Evolutionary conservation across 148 eudicot species (phyloP).

Genomic region (Selenicereus undatus): DNA sequence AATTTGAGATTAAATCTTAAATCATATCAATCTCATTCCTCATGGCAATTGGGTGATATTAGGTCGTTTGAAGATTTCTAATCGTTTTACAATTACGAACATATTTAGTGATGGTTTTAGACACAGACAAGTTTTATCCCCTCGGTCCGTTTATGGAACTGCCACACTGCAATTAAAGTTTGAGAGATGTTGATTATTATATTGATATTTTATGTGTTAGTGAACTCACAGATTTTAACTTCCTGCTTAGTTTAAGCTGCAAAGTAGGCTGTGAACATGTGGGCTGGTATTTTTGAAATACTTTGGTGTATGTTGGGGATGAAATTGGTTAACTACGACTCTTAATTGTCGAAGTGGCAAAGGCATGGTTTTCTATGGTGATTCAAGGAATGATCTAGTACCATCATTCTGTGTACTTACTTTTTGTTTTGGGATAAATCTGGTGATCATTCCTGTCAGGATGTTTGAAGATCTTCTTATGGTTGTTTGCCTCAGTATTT

Average conservation of each 20-base stretch:
- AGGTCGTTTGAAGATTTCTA: too few relatives aligned
- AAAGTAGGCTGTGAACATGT: not conserved
- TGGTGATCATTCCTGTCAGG: not conserved
- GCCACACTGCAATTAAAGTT: not conserved
- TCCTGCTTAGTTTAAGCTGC: not conserved
- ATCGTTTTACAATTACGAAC: too few relatives aligned
- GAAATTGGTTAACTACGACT: not conserved
- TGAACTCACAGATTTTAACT: not conserved
- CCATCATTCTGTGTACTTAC: not conserved
- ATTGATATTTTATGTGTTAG: not conserved
- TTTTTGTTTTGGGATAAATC: not conserved
- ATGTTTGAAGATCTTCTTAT: not conserved
- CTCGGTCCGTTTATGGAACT: too few relatives aligned
- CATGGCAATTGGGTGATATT: too few relatives aligned
- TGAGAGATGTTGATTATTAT: too few relatives aligned
- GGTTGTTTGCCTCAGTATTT: not conserved
- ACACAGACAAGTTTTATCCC: too few relatives aligned
- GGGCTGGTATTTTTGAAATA: not conserved
- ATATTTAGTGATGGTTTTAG: too few relatives aligned
- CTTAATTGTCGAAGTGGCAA: not conserved
- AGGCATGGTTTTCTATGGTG: not conserved
- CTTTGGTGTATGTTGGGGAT: not conserved
- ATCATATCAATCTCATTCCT: too few relatives aligned
- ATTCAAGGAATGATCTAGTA: not conserved
- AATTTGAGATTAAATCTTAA: too few relatives aligned